phyloP scores from a whole-genome alignment of 768 basidiomycete species.

The Suillus placidus region DNA sequence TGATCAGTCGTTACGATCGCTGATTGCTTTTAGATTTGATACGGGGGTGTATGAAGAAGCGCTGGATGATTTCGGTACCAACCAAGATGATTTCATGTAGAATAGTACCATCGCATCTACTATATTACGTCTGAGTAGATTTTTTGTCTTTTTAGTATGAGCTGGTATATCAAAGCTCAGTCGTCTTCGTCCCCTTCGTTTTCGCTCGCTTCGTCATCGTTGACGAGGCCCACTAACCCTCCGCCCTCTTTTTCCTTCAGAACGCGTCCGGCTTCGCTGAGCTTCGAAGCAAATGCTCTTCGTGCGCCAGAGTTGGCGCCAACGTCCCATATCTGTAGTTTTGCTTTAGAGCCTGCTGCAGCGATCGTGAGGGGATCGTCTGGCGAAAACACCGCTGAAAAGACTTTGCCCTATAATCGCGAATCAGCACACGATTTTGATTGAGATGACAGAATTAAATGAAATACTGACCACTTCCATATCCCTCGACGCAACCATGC shows the following conservation, averaged over 20 bases:
- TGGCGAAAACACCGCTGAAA: slow-evolving; percentile 88
- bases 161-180: slow-evolving; percentile 15
- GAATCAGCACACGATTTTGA: slow-evolving; percentile 6
- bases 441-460: neutral
- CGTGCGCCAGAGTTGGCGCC: slow-evolving; percentile 81
- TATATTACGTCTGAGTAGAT: slow-evolving; percentile 16
- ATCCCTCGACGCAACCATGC: slow-evolving; percentile 84
- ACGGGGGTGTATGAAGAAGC: slow-evolving; percentile 84
- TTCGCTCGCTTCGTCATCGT: slow-evolving; percentile 71
- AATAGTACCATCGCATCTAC: slow-evolving; percentile 23
- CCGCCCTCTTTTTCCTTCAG: slow-evolving; percentile 66
- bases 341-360: slow-evolving; percentile 92
- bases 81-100: slow-evolving; percentile 91
- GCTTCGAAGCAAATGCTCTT: slow-evolving; percentile 79
- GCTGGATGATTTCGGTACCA: slow-evolving; percentile 82
- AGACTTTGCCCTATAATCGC: slow-evolving; percentile 84
- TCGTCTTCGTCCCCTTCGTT: slow-evolving; percentile 45
- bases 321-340: slow-evolving; percentile 95
- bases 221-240: slow-evolving; percentile 69
- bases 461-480: slow-evolving; percentile 76
- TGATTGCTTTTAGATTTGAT: slow-evolving; percentile 59
- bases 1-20: slow-evolving; percentile 6
- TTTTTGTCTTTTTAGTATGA: slow-evolving; percentile 5
- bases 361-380: slow-evolving; percentile 94
- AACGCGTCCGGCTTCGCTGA: slow-evolving; percentile 69